A percentile compares a stretch with the other conserved stretches of the same genome.
These are phyloP conservation scores for Fusarium equiseti DNA, from an alignment of 2,329 filamentous ascomycete genomes.

Conservation along the genomic window DNA sequence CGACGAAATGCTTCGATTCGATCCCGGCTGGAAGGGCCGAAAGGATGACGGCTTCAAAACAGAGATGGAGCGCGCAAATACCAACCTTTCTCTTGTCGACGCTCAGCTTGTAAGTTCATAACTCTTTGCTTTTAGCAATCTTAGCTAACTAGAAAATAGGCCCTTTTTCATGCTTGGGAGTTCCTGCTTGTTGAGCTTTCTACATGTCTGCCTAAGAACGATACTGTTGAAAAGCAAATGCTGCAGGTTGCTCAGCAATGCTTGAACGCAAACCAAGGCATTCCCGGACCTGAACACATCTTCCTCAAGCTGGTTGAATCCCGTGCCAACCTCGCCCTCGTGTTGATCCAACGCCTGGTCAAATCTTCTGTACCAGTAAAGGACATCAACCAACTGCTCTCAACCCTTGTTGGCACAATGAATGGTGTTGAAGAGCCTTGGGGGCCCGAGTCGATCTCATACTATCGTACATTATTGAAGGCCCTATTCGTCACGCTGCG, in stretches of 20 bases:
- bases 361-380: slow-evolving; percentile 64
- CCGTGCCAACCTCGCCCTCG: slow-evolving; percentile 83
- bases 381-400: slow-evolving; percentile 65
- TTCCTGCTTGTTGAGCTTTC: slow-evolving; percentile 87
- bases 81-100: slow-evolving; percentile 91
- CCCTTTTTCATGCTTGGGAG: slow-evolving; percentile 90
- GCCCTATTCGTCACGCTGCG: slow-evolving; percentile 86
- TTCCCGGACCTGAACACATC: slow-evolving; percentile 80
- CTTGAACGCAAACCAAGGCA: slow-evolving; percentile 79
- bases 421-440: slow-evolving; percentile 67
- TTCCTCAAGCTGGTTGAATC: slow-evolving; percentile 82
- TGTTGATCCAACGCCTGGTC: slow-evolving; percentile 83
- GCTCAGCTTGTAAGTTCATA: slow-evolving; percentile 79
- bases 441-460: slow-evolving; percentile 66
- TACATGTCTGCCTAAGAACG: slow-evolving; percentile 66
- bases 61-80: slow-evolving; percentile 88
- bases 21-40: slow-evolving; percentile 80
- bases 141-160: slow-evolving; percentile 59
- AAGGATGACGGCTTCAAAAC: slow-evolving; percentile 79
- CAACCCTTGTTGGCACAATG: slow-evolving; percentile 64
- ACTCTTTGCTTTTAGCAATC: slow-evolving; percentile 43
- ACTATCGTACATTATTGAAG: slow-evolving; percentile 87
- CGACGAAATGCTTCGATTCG: slow-evolving; percentile 79
- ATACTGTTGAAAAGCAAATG: slow-evolving; percentile 74
- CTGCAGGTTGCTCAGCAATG: slow-evolving; percentile 81